A percentile compares a stretch with the other conserved stretches of the same genome.
These are phyloP conservation scores for Vigna trinervia DNA, from an alignment of 306 rosid genomes.

Conservation along the genomic window DNA sequence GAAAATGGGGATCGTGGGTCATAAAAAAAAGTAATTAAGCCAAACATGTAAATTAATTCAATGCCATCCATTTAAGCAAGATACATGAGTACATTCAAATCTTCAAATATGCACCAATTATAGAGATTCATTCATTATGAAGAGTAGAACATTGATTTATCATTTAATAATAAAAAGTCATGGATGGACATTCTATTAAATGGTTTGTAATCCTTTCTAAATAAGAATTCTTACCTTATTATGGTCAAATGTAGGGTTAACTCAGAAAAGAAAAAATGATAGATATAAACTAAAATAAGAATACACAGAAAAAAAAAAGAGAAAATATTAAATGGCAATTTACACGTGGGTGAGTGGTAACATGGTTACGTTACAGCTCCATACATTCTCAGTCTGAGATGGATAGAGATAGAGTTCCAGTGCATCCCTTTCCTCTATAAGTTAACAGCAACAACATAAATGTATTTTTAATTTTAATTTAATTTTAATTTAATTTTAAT, in stretches of 20 bases:
- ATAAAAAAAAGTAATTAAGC: slow-evolving; percentile 5
- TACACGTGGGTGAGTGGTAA: slow-evolving; percentile 28
- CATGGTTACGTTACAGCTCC: slow-evolving; percentile 17
- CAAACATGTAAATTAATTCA: not conserved
- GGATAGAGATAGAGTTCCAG: not conserved
- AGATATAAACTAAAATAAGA: not conserved
- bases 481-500: not conserved
- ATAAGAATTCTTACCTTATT: slow-evolving; percentile 23
- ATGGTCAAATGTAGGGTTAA: slow-evolving; percentile 1
- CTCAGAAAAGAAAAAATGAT: not conserved
- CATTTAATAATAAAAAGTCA: slow-evolving; percentile 24
- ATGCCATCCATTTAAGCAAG: not conserved
- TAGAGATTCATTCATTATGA: slow-evolving; percentile 8
- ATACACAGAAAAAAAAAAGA: not conserved
- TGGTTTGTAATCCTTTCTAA: not conserved
- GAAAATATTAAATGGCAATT: not conserved
- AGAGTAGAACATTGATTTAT: not conserved
- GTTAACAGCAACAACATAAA: not conserved
- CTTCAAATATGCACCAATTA: not conserved
- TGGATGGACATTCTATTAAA: slow-evolving; percentile 25
- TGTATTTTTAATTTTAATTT: not conserved
- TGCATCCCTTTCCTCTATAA: not conserved
- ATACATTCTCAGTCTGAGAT: not conserved
- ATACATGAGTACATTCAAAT: slow-evolving; percentile 2
- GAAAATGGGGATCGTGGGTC: slow-evolving; percentile 1